Conservation (phyloP, 2,329 filamentous ascomycete genomes). For the Penicillium griseofulvum region DNA sequence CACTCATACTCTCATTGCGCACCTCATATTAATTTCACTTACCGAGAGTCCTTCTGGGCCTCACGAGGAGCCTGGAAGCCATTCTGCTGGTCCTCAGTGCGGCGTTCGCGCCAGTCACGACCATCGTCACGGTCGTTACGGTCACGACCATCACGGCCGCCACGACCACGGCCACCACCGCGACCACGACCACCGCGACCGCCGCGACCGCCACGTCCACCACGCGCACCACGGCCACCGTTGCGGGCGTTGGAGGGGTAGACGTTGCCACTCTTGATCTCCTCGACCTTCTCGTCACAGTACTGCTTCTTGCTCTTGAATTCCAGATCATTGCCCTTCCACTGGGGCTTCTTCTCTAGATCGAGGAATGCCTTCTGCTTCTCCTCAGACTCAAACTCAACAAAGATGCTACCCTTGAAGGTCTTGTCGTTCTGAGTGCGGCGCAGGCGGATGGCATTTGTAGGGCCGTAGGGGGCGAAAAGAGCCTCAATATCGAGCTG, state of each 20-base stretch:
- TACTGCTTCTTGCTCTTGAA: slow-evolving; percentile 90
- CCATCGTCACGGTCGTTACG: slow-evolving; percentile 28
- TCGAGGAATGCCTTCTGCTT: slow-evolving; percentile 75
- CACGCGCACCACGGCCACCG: slow-evolving; percentile 45
- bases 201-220: slow-evolving; percentile 39
- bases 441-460: slow-evolving; percentile 82
- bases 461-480: slow-evolving; percentile 75
- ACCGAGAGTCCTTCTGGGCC: slow-evolving; percentile 45
- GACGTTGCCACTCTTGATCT: slow-evolving; percentile 69
- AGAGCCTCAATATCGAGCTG: slow-evolving; percentile 95
- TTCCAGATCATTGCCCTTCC: slow-evolving; percentile 73
- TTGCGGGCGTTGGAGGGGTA: slow-evolving; percentile 45
- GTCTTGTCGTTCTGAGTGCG: slow-evolving; percentile 62
- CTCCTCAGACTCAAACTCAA: slow-evolving; percentile 82
- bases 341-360: slow-evolving; percentile 77
- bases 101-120: slow-evolving; percentile 47
- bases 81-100: slow-evolving; percentile 45
- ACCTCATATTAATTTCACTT: slow-evolving; percentile 10
- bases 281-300: slow-evolving; percentile 69
- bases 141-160: slow-evolving; percentile 27
- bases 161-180: slow-evolving; percentile 41
- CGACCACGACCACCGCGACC: slow-evolving; percentile 45
- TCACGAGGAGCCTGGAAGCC: slow-evolving; percentile 36
- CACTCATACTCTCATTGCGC: background rate
- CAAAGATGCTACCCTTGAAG: slow-evolving; percentile 97